These are phyloP conservation scores for Pichia gijzeniarum DNA, from an alignment of 805 yeast species.

Conservation along the genomic window DNA sequence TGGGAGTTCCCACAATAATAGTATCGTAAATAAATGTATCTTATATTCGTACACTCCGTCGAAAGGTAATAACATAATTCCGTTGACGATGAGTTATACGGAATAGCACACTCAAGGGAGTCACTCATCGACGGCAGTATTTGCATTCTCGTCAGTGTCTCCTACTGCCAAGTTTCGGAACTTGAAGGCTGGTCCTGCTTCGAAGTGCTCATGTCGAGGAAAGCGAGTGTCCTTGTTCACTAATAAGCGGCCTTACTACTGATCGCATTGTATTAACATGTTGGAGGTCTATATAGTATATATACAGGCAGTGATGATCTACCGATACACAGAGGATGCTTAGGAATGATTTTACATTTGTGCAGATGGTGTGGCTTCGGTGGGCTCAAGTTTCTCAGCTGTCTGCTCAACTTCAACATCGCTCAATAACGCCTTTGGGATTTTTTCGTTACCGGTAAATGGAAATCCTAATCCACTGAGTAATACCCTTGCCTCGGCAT, in stretches of 20 bases:
- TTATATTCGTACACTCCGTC: conserved; percentile 16
- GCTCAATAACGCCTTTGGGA: conserved; percentile 26
- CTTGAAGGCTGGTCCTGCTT: too few species aligned
- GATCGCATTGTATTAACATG: too few species aligned
- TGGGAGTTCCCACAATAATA: conserved; percentile 21
- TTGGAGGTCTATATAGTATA: too few species aligned
- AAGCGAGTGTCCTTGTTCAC: too few species aligned
- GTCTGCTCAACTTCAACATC: conserved; percentile 7
- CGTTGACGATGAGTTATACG: conserved; percentile 8
- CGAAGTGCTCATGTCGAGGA: too few species aligned
- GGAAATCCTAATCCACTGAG: conserved; percentile 81
- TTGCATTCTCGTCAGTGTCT: too few species aligned
- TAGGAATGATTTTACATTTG: too few species aligned
- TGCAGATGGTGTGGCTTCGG: neutral
- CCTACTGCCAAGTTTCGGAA: too few species aligned
- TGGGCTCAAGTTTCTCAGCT: neutral
- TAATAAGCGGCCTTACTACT: too few species aligned
- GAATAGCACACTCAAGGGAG: conserved; percentile 5
- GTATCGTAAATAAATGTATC: conserved; percentile 18
- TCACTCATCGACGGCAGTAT: neutral
- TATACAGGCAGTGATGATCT: too few species aligned
- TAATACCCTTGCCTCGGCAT: conserved; percentile 80
- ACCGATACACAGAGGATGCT: too few species aligned
- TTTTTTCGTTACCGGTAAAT: conserved; percentile 50
- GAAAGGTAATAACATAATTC: conserved; percentile 20